Percentiles rank a stretch among this genome's conserved stretches.
phyloP scores from a whole-genome alignment of 345 rosid genomes.

The Hypericum perforatum region DNA sequence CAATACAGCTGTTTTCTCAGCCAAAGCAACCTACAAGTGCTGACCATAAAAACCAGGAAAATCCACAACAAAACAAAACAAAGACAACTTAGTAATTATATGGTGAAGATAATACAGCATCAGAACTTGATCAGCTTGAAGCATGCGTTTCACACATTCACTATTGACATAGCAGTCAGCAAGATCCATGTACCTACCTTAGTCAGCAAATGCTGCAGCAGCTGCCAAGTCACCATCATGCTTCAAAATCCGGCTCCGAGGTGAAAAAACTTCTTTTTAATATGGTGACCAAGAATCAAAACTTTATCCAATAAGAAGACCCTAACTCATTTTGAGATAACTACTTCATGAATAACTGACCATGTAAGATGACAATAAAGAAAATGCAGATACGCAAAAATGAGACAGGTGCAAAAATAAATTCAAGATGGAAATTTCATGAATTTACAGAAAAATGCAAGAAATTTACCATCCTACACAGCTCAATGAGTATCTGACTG shows the following conservation, averaged over 20 bases:
- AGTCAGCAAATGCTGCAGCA: constrained; percentile 95
- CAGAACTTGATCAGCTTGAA: constrained; percentile 94
- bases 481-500: neutral
- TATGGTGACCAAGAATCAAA: too few species aligned
- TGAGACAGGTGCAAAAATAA: too few species aligned
- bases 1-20: constrained; percentile 86
- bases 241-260: constrained; percentile 92
- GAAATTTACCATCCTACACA: neutral
- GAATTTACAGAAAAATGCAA: too few species aligned
- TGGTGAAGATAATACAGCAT: constrained; percentile 7
- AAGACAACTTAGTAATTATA: neutral
- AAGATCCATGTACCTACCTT: constrained; percentile 98
- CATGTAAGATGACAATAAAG: too few species aligned
- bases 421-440: too few species aligned
- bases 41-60: neutral
- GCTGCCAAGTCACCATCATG: constrained; percentile 91
- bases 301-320: too few species aligned
- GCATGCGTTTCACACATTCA: constrained; percentile 95
- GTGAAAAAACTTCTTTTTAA: constrained; percentile 1
- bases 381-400: too few species aligned
- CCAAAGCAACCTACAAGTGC: constrained; percentile 60
- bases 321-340: too few species aligned
- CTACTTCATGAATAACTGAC: too few species aligned
- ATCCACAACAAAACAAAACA: constrained; percentile 3
- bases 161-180: constrained; percentile 93